phyloP scores from a whole-genome alignment of 257 asterid genomes.

The Cinchona pubescens region DNA sequence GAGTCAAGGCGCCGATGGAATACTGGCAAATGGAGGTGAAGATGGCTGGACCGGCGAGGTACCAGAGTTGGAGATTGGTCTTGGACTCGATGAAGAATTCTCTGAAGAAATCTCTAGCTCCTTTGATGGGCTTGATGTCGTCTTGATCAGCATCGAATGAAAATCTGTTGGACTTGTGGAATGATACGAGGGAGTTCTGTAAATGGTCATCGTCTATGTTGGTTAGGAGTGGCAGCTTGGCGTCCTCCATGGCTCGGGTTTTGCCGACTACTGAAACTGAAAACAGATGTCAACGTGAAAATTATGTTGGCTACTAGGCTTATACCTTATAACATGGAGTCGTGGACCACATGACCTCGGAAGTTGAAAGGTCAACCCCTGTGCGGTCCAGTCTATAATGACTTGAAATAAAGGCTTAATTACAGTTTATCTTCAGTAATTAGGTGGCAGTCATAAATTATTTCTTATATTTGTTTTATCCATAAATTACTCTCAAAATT shows the following conservation, averaged over 20 bases:
- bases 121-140: slow-evolving; percentile 25
- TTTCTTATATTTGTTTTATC: too few relatives aligned
- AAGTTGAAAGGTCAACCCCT: too few relatives aligned
- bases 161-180: neutral
- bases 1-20: slow-evolving; percentile 30
- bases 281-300: neutral
- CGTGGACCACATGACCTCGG: too few relatives aligned
- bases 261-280: neutral
- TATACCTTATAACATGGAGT: too few relatives aligned
- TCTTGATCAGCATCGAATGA: slow-evolving; percentile 20
- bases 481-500: too few relatives aligned
- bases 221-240: slow-evolving; percentile 10
- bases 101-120: slow-evolving; percentile 24
- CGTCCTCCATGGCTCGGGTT: slow-evolving; percentile 12
- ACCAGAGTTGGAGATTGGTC: slow-evolving; percentile 35
- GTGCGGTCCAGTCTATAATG: too few relatives aligned
- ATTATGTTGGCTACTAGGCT: neutral
- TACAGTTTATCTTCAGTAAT: too few relatives aligned
- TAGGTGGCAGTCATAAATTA: too few relatives aligned
- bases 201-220: neutral
- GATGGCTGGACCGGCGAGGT: slow-evolving; percentile 32
- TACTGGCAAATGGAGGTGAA: slow-evolving; percentile 29
- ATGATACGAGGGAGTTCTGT: too few relatives aligned
- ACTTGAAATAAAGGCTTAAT: too few relatives aligned
- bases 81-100: slow-evolving; percentile 22